phyloP scores from a whole-genome alignment of 148 eudicot species.

The Amaranthus cruentus region DNA sequence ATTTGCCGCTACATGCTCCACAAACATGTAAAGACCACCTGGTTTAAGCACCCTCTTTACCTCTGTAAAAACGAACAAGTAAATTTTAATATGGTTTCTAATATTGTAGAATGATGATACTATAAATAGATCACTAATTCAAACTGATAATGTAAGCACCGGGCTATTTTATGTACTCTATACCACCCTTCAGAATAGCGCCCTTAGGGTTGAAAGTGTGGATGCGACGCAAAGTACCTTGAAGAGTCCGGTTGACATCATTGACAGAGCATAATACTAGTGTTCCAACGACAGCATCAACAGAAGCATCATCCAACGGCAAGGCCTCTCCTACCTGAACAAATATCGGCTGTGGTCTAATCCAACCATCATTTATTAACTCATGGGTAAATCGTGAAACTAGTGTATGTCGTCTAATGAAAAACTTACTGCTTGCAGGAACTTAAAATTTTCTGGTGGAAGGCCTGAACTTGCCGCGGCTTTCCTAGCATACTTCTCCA shows the following conservation, averaged over 20 bases:
- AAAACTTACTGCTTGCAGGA: constrained; percentile 56
- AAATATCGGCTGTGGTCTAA: constrained; percentile 1
- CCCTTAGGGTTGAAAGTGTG: no score
- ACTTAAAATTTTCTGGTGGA: constrained; percentile 43
- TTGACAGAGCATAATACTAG: constrained; percentile 84
- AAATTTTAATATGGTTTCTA: background rate
- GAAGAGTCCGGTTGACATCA: constrained; percentile 53
- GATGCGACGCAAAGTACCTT: constrained; percentile 36
- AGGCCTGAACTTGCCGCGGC: constrained; percentile 67
- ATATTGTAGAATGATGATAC: no score
- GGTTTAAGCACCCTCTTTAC: constrained; percentile 84
- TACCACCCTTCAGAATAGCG: no score
- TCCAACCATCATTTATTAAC: background rate
- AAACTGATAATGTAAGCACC: no score
- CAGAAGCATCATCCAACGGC: constrained; percentile 72
- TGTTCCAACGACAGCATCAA: constrained; percentile 91
- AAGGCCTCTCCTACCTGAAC: constrained; percentile 81
- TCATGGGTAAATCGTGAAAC: background rate
- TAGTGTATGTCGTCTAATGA: background rate
- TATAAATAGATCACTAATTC: no score
- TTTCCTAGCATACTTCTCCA: constrained; percentile 78
- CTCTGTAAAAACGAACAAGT: constrained; percentile 35
- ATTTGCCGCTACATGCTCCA: constrained; percentile 86
- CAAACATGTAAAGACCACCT: constrained; percentile 71
- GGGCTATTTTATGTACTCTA: no score